phyloP scores from a whole-genome alignment of 257 asterid genomes.

The Euphrasia confusa region DNA sequence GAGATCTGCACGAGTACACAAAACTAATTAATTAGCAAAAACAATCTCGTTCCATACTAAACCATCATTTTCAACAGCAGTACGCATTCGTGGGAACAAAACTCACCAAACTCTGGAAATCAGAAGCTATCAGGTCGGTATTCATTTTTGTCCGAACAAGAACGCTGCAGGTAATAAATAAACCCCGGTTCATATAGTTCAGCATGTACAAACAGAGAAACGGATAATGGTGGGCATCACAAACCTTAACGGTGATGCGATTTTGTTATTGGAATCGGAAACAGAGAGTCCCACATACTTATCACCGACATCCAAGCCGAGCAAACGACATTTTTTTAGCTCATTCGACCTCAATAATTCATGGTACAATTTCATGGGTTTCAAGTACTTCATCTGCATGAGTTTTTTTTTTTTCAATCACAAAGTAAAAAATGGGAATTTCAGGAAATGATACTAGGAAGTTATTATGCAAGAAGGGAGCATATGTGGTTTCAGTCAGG shows the following conservation, averaged over 20 bases:
- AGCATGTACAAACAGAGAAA: neutral
- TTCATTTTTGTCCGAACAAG: slow-evolving; percentile 57
- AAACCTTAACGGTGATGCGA: slow-evolving; percentile 75
- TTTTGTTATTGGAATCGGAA: slow-evolving; percentile 55
- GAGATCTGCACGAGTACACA: slow-evolving; percentile 47
- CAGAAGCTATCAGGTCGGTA: slow-evolving; percentile 13
- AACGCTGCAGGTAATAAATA: slow-evolving; percentile 46
- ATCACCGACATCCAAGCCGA: slow-evolving; percentile 94
- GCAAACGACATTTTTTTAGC: slow-evolving; percentile 47
- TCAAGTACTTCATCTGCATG: slow-evolving; percentile 65
- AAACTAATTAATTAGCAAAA: slow-evolving; percentile 7
- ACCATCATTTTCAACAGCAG: too few relatives aligned
- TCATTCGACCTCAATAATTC: slow-evolving; percentile 50
- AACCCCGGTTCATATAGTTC: too few relatives aligned
- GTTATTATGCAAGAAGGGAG: neutral
- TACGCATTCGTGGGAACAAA: too few relatives aligned
- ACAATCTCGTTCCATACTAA: too few relatives aligned
- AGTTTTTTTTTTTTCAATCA: slow-evolving; percentile 17
- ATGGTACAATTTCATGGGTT: slow-evolving; percentile 56
- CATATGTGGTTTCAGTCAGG: slow-evolving; percentile 8
- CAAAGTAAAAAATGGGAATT: neutral
- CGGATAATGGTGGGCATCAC: slow-evolving; percentile 16
- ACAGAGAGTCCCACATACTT: slow-evolving; percentile 82
- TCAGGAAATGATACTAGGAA: neutral
- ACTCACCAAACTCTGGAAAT: too few relatives aligned